phyloP scores from a whole-genome alignment of 495 filamentous ascomycete genomes.

The Echria macrotheca region DNA sequence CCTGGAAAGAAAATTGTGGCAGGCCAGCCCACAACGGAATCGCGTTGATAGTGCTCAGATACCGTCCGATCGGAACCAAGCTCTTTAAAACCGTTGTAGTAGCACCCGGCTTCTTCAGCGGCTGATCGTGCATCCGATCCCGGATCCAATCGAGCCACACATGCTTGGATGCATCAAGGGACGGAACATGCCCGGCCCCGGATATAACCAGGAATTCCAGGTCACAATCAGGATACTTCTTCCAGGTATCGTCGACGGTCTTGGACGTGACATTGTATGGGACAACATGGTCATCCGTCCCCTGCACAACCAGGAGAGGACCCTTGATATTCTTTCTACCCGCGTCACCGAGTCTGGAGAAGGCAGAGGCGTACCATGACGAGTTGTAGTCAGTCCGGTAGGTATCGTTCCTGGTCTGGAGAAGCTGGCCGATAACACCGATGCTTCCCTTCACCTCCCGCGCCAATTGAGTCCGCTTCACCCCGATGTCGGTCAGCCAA shows the following conservation, averaged over 20 bases:
- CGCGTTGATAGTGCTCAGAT: constrained; percentile 22
- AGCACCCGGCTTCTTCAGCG: constrained; percentile 8
- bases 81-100: constrained; percentile 24
- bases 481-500: background rate
- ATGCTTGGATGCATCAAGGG: constrained; percentile 31
- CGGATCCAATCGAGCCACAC: constrained; percentile 41
- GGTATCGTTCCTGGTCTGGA: background rate
- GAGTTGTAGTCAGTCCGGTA: background rate
- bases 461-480: background rate
- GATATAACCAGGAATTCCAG: constrained; percentile 32
- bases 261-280: constrained; percentile 22
- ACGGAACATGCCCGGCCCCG: constrained; percentile 32
- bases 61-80: constrained; percentile 22
- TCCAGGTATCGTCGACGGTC: constrained; percentile 1
- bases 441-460: background rate
- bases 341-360: constrained; percentile 17
- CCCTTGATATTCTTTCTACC: constrained; percentile 34
- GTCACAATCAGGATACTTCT: constrained; percentile 18
- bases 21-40: constrained; percentile 28
- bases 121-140: constrained; percentile 27
- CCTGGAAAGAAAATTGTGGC: constrained; percentile 23
- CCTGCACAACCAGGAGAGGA: constrained; percentile 43
- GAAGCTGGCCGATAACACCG: background rate
- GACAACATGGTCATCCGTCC: constrained; percentile 30
- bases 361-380: constrained; percentile 7